These are phyloP conservation scores for Solanum clarkiae DNA, from an alignment of 257 asterid genomes.

Conservation along the genomic window DNA sequence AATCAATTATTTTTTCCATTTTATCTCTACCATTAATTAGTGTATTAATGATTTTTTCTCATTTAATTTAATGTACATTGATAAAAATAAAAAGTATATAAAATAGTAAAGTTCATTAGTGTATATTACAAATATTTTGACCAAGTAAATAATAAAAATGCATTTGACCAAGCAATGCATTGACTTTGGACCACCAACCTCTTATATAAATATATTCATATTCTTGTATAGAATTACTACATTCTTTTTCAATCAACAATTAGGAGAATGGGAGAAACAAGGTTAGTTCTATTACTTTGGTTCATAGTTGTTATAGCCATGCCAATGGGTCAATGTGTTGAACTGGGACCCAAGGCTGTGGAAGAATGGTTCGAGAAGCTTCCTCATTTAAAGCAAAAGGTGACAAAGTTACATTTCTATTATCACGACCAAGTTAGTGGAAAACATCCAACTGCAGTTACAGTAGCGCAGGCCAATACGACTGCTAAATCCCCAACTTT, in stretches of 20 bases:
- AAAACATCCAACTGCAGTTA: slow-evolving; percentile 1
- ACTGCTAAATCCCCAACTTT: slow-evolving; percentile 7
- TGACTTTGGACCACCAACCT: not conserved
- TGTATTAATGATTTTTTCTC: too few relatives aligned
- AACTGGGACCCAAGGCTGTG: slow-evolving; percentile 6
- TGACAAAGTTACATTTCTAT: slow-evolving; percentile 20
- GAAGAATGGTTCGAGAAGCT: slow-evolving; percentile 16
- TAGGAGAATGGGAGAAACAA: not conserved
- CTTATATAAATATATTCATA: not conserved
- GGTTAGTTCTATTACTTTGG: not conserved
- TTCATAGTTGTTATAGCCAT: not conserved
- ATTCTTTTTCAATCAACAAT: not conserved
- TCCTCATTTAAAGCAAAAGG: slow-evolving; percentile 10
- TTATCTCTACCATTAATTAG: too few relatives aligned
- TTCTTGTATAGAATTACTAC: not conserved
- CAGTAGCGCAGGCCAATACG: slow-evolving; percentile 5
- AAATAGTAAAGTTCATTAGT: too few relatives aligned
- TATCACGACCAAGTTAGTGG: slow-evolving; percentile 23
- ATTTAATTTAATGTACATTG: too few relatives aligned
- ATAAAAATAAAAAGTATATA: too few relatives aligned
- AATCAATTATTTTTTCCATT: too few relatives aligned
- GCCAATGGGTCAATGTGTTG: not conserved
- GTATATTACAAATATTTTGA: too few relatives aligned
- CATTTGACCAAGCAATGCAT: too few relatives aligned
- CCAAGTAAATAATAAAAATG: too few relatives aligned